These are phyloP conservation scores for Melampsora larici-populina DNA, from an alignment of 1,284 basidiomycete genomes.

Conservation along the genomic window DNA sequence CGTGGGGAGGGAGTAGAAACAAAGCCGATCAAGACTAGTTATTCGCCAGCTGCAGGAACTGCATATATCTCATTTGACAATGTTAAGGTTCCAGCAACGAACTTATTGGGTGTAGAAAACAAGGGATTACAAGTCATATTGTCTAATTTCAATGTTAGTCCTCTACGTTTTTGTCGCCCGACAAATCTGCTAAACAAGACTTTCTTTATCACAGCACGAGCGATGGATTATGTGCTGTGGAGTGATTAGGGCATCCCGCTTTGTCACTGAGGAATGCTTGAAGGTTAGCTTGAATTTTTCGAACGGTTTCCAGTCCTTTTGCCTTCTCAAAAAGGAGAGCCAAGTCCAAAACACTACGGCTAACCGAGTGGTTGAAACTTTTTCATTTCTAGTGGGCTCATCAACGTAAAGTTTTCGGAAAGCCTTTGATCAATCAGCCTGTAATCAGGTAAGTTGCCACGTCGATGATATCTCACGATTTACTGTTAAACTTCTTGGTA, in stretches of 20 bases:
- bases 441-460: constrained; percentile 63
- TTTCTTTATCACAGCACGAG: constrained; percentile 51
- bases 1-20: constrained; percentile 67
- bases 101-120: constrained; percentile 78
- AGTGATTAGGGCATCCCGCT: constrained; percentile 67
- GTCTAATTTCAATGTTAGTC: constrained; percentile 56
- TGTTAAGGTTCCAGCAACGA: constrained; percentile 76
- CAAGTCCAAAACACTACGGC: too few species aligned
- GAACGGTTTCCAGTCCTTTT: constrained; percentile 54
- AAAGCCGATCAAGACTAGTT: constrained; percentile 77
- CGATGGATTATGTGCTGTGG: constrained; percentile 68
- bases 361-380: constrained; percentile 46
- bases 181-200: neutral
- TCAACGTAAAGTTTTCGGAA: constrained; percentile 79
- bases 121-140: constrained; percentile 71
- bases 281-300: constrained; percentile 56
- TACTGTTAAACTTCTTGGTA: constrained; percentile 40
- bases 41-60: constrained; percentile 67
- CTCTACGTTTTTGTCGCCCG: constrained; percentile 29
- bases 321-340: neutral
- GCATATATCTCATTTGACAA: constrained; percentile 84
- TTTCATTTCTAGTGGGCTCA: constrained; percentile 61
- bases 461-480: neutral
- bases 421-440: constrained; percentile 74
- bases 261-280: constrained; percentile 68